A percentile compares a stretch with the other conserved stretches of the same genome.
Evolutionary conservation across 768 basidiomycete genomes (phyloP).

Genomic region (Lactarius evosmus): DNA sequence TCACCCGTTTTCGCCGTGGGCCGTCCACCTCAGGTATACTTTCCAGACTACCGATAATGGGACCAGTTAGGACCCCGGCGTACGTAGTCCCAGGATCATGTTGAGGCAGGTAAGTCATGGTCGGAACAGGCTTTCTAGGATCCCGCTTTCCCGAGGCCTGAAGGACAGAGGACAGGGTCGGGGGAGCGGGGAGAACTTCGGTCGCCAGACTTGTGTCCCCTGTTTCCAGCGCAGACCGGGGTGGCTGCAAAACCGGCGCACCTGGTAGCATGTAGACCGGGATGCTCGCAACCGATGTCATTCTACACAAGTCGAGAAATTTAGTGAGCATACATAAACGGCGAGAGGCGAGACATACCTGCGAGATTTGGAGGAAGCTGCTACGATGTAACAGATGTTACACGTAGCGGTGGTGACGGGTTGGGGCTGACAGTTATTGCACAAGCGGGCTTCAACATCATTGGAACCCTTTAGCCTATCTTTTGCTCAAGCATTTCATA

Average conservation of each 20-base stretch:
- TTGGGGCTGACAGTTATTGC: conserved; percentile 24
- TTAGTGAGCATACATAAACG: conserved; percentile 9
- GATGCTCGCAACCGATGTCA: conserved; percentile 71
- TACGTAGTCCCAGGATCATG: conserved; percentile 89
- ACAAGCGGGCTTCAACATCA: conserved; percentile 14
- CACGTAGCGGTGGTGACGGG: conserved; percentile 24
- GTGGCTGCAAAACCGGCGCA: conserved; percentile 69
- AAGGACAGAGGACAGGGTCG: conserved; percentile 66
- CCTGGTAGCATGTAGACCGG: conserved; percentile 72
- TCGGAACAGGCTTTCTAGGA: conserved; percentile 67
- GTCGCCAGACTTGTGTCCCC: conserved; percentile 59
- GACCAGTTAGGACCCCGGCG: conserved; percentile 67
- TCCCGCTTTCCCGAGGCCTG: conserved; percentile 69
- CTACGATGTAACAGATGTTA: conserved; percentile 22
- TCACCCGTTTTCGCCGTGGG: conserved; percentile 66
- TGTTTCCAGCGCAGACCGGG: conserved; percentile 79
- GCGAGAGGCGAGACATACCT: not conserved
- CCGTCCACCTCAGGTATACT: conserved; percentile 58
- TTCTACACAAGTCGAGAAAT: conserved; percentile 33
- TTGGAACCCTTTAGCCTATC: conserved; percentile 6
- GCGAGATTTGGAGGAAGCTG: conserved; percentile 13
- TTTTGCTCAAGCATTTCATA: conserved; percentile 18
- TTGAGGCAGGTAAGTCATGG: conserved; percentile 76
- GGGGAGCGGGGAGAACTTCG: conserved; percentile 87
- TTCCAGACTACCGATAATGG: conserved; percentile 41